Percentiles rank a stretch among this genome's conserved stretches.
phyloP scores from a whole-genome alignment of 2,329 filamentous ascomycete genomes.

The Penicillium vulpinum region DNA sequence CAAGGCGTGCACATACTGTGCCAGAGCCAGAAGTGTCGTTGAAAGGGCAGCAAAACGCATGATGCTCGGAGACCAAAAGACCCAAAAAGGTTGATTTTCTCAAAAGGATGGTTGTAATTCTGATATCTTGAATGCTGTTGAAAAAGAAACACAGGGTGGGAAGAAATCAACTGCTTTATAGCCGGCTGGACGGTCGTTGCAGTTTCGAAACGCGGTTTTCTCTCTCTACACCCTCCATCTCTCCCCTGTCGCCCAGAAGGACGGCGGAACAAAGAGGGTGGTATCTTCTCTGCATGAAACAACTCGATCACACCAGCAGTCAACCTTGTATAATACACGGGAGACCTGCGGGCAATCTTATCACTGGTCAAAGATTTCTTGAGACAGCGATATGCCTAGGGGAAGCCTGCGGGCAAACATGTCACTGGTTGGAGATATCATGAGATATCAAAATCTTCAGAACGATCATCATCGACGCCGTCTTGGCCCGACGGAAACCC shows the following conservation, averaged over 20 bases:
- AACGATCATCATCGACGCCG: neutral
- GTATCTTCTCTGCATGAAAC: conserved; percentile 10
- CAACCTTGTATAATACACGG: neutral
- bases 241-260: neutral
- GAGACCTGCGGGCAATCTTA: neutral
- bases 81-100: neutral
- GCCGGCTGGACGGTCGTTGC: neutral
- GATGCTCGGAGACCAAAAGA: neutral
- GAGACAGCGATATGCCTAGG: neutral
- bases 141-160: neutral
- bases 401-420: neutral
- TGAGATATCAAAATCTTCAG: neutral
- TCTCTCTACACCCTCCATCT: neutral
- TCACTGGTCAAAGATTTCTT: conserved; percentile 6
- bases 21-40: conserved; percentile 23
- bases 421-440: conserved; percentile 15
- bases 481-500: conserved; percentile 29
- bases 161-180: neutral
- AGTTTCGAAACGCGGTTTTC: neutral
- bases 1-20: conserved; percentile 20
- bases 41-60: conserved; percentile 26
- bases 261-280: conserved; percentile 15
- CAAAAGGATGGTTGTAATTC: neutral
- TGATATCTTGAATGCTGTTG: neutral
- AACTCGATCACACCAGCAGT: neutral